Base-by-base conservation (phyloP, 352 stramenopile genomes). In the Globisporangium mamillatum region DNA sequence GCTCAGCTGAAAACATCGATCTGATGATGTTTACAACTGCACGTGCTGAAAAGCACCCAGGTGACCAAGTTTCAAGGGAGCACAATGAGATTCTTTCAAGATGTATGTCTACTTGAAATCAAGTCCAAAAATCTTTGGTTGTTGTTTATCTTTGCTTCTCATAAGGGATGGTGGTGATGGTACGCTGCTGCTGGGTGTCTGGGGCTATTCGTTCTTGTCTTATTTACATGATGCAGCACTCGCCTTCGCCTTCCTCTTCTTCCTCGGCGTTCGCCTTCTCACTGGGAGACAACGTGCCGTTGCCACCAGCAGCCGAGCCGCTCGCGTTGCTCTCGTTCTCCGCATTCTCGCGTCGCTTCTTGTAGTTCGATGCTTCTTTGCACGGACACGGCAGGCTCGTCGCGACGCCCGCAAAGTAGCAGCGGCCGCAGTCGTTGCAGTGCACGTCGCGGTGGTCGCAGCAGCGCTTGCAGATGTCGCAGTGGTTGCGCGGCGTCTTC, bases 381-480 rank as follows among this genome's bases (percentile, higher is more conserved):
- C 86, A 94, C n/a, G 86, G 82, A 32, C 86, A 94, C 56, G 84
- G 83, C 56, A 94, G 73, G 61, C 81, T 91, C 46, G 81, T 80
- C 36, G 83, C 78, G n/a, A 94, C 87, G 34, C 87, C 87, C 8
- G 87, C 82, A 75, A 95, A 95, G 77, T 95, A 95, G 74, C 87
- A 95, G 41, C 87, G 83, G 22, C 82, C 82, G 59, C 87, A 95
- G 72, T 92, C 83, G 67, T 89, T 56, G 73, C 87, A 95, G 69
- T 95, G 87, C 66, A 92, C 84, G 71, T 95, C 87, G n/a, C 87
- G 85, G 74, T 93, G 87, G 70, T 95, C 87, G 64, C 84, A 91
- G 71, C 87, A 95, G 54, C 87, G 84, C 70, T 92, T 95, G 81
- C 87, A 95, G 69, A 93, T 93, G 34, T 81, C 78, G 69, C 87